These are phyloP conservation scores for Aspergillus melleus DNA, from an alignment of 2,329 filamentous ascomycete genomes.

Conservation along the genomic window DNA sequence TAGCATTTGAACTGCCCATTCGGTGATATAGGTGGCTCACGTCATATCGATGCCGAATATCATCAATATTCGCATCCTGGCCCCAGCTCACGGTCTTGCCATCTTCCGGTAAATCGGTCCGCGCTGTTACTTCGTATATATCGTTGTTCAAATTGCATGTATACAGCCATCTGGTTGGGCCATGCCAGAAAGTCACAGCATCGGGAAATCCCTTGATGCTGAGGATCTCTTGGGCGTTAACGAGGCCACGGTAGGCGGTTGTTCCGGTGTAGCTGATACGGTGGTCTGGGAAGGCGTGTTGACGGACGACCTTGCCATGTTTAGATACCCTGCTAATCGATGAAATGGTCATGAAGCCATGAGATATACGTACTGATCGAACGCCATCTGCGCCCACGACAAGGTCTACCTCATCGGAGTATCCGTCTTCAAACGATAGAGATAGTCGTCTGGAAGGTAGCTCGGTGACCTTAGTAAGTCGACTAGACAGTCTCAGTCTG, in stretches of 20 bases:
- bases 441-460: background rate
- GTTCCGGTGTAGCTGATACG: slow-evolving; percentile 11
- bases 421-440: slow-evolving; percentile 8
- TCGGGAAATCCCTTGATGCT: slow-evolving; percentile 10
- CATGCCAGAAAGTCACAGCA: slow-evolving; percentile 17
- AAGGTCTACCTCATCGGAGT: slow-evolving; percentile 9
- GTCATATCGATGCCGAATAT: slow-evolving; percentile 10
- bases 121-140: slow-evolving; percentile 11
- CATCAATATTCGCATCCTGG: slow-evolving; percentile 8
- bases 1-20: too few relatives aligned
- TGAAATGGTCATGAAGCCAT: background rate
- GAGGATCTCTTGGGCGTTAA: slow-evolving; percentile 7
- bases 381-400: slow-evolving; percentile 16
- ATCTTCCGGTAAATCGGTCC: slow-evolving; percentile 5
- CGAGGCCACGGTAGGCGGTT: slow-evolving; percentile 13
- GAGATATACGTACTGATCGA: slow-evolving; percentile 6
- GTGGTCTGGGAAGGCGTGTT: slow-evolving; percentile 13
- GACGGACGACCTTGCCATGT: slow-evolving; percentile 7
- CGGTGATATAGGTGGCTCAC: background rate
- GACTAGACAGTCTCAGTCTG: slow-evolving; percentile 5
- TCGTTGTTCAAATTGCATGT: slow-evolving; percentile 14
- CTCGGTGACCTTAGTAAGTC: slow-evolving; percentile 1
- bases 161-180: slow-evolving; percentile 12
- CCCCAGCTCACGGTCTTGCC: slow-evolving; percentile 13
- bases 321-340: background rate